Conservation (phyloP, 1,284 basidiomycete genomes). For the Mrakiaceae sp. region DNA sequence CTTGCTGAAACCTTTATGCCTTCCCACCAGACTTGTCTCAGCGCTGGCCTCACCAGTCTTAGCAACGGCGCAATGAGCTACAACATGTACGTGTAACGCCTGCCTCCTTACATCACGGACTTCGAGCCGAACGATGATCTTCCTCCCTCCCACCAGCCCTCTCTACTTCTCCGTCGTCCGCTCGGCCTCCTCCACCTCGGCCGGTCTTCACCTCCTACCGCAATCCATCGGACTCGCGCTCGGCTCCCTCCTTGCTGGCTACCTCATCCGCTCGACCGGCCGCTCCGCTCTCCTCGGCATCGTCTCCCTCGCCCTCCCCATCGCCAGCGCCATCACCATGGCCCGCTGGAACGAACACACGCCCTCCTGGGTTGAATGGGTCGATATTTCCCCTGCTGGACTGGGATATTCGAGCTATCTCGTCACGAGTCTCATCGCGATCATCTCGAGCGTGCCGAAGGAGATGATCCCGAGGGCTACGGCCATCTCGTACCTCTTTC, state of each 20-base stretch:
- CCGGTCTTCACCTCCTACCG: conserved; percentile 56
- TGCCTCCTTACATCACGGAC: background rate
- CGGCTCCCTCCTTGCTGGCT: conserved; percentile 76
- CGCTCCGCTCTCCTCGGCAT: conserved; percentile 28
- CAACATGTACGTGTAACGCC: conserved; percentile 50
- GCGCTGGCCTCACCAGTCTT: conserved; percentile 12
- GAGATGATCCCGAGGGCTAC: conserved; percentile 30
- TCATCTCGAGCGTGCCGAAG: conserved; percentile 5
- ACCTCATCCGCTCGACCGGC: conserved; percentile 39
- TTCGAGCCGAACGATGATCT: background rate
- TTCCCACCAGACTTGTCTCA: background rate
- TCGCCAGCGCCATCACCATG: conserved; percentile 25
- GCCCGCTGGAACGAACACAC: conserved; percentile 27
- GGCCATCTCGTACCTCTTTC: conserved; percentile 32
- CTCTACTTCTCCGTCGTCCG: conserved; percentile 34
- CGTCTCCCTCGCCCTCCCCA: conserved; percentile 26
- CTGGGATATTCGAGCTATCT: conserved; percentile 24
- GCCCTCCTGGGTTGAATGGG: conserved; percentile 26
- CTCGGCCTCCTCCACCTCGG: conserved; percentile 26
- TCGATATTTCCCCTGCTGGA: conserved; percentile 29
- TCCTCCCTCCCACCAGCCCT: conserved; percentile 21
- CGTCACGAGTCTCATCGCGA: conserved; percentile 11
- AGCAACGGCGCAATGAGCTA: conserved; percentile 47
- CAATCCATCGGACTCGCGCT: conserved; percentile 71
- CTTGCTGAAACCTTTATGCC: background rate